Base-by-base conservation (phyloP, 257 asterid genomes). In the Solanum peruvianum region DNA sequence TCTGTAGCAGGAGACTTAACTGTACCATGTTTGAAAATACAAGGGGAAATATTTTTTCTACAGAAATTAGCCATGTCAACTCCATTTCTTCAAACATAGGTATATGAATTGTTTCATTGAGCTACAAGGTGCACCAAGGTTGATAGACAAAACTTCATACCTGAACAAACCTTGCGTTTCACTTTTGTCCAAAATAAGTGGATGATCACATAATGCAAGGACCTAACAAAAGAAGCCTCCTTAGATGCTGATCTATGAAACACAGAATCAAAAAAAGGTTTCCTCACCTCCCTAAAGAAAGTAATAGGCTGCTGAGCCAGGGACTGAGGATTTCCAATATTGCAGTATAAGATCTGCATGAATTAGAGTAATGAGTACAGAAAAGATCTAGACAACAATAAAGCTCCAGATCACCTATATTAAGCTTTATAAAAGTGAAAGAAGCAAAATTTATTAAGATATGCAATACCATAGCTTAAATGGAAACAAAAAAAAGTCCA, bases 321-420 rank as follows among this genome's bases (percentile, higher is more conserved):
- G 41, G 98, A 93, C 84, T 97, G 99, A 85, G 99, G 99, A 87
- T 97, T 97, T 69, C 99, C 99, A 81, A 95, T 97, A 72, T 95
- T 97, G 93, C 98, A 97, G 90, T 93, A 97, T 21, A 97, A 85
- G 64, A 97, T 94, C 98, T 97, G 97, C 85, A 81, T 29, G 20
- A 88, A 75, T 70, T 56, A 58, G 71, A 84, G 66, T 69, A 75
- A 86, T 73, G 33, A 62, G 76, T 77, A 47, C 56, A 52, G 70
- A 71, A 29, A 78, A 52, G 71, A 47, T 71, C 77, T 21, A 87
- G 82, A 70, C 84, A 18, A 76, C 83, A 45, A 27, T 45, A 78
- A 78, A 27, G 39, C 84, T 78, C 66, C n/a, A 80, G 27, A 20
- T 10, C 27, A 80, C 69, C 42, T 1, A 80, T 29, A 80, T 16